phyloP scores from a whole-genome alignment of 192 early-diverging fungal genomes.

The Backusella circina region DNA sequence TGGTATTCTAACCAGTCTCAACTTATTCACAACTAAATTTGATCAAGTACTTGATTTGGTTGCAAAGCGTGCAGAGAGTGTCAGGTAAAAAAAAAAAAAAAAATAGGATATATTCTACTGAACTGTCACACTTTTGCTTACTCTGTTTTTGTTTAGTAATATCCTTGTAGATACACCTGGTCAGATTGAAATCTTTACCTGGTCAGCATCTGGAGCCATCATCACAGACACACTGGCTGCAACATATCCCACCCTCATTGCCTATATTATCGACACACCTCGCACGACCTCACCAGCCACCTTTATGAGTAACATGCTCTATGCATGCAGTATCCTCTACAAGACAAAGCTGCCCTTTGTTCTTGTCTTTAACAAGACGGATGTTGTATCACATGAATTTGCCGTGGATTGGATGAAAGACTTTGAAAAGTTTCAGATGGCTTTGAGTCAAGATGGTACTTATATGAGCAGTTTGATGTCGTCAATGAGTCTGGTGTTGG shows the following conservation, averaged over 20 bases:
- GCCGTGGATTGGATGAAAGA: slow-evolving; percentile 96
- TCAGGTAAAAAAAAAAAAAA: slow-evolving; percentile 53
- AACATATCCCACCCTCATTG: slow-evolving; percentile 85
- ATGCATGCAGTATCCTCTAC: slow-evolving; percentile 95
- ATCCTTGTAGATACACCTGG: slow-evolving; percentile 93
- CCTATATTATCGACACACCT: slow-evolving; percentile 96
- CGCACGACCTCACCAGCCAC: slow-evolving; percentile 88
- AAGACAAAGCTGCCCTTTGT: slow-evolving; percentile 96
- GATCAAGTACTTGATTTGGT: slow-evolving; percentile 93
- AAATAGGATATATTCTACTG: not conserved
- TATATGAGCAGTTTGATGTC: slow-evolving; percentile 94
- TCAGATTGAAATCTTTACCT: slow-evolving; percentile 99
- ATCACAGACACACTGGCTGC: slow-evolving; percentile 93
- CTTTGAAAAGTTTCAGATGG: slow-evolving; percentile 91
- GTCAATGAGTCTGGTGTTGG: slow-evolving; percentile 94
- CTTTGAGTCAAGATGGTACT: slow-evolving; percentile 73
- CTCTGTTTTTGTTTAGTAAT: slow-evolving; percentile 44
- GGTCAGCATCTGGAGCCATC: slow-evolving; percentile 95
- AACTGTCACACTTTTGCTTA: too few relatives aligned
- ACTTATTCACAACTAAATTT: slow-evolving; percentile 97
- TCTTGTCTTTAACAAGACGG: slow-evolving; percentile 94
- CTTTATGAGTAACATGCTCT: slow-evolving; percentile 99
- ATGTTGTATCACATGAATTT: slow-evolving; percentile 88
- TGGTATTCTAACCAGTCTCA: slow-evolving; percentile 92
- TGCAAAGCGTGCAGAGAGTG: slow-evolving; percentile 64